Percentiles rank a stretch among this genome's conserved stretches.
phyloP scores from a whole-genome alignment of 2,329 filamentous ascomycete genomes.

The Pseudogymnoascus verrucosus region DNA sequence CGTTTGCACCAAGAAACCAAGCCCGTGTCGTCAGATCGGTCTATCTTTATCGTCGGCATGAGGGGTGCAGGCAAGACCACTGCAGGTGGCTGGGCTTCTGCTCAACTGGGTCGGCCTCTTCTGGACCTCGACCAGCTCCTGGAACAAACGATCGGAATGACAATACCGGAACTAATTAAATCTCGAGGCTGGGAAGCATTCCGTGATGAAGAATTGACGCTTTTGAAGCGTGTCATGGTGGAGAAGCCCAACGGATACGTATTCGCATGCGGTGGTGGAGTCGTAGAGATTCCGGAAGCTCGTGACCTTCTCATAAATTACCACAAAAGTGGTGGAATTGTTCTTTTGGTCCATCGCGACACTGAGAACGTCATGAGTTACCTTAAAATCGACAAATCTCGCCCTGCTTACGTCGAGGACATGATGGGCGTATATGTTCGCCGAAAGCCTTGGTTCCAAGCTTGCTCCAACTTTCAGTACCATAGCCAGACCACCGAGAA shows the following conservation, averaged over 20 bases:
- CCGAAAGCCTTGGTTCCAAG: constrained; percentile 79
- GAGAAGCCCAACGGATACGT: constrained; percentile 70
- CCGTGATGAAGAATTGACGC: constrained; percentile 65
- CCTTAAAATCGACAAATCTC: constrained; percentile 77
- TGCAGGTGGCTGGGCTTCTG: constrained; percentile 75
- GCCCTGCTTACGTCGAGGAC: constrained; percentile 86
- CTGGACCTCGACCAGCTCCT: constrained; percentile 84
- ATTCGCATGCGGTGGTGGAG: constrained; percentile 88
- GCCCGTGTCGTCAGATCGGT: constrained; percentile 42
- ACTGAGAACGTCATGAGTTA: constrained; percentile 85
- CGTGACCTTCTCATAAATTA: constrained; percentile 68
- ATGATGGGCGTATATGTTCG: constrained; percentile 87
- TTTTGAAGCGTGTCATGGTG: constrained; percentile 65
- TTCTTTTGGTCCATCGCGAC: constrained; percentile 80
- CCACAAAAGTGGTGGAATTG: constrained; percentile 68
- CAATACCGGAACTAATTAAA: constrained; percentile 80
- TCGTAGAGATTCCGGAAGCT: constrained; percentile 79
- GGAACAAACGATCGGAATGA: constrained; percentile 62
- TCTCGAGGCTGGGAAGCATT: constrained; percentile 80
- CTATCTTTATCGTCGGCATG: constrained; percentile 95
- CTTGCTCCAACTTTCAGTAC: constrained; percentile 93
- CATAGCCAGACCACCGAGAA: constrained; percentile 60
- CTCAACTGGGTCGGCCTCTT: constrained; percentile 66
- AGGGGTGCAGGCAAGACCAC: constrained; percentile 95
- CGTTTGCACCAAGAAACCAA: constrained; percentile 30